Percentiles rank a stretch among this genome's conserved stretches.
These are phyloP conservation scores for Chalciporus sp. DNA, from an alignment of 1,284 basidiomycete species.

Conservation along the genomic window DNA sequence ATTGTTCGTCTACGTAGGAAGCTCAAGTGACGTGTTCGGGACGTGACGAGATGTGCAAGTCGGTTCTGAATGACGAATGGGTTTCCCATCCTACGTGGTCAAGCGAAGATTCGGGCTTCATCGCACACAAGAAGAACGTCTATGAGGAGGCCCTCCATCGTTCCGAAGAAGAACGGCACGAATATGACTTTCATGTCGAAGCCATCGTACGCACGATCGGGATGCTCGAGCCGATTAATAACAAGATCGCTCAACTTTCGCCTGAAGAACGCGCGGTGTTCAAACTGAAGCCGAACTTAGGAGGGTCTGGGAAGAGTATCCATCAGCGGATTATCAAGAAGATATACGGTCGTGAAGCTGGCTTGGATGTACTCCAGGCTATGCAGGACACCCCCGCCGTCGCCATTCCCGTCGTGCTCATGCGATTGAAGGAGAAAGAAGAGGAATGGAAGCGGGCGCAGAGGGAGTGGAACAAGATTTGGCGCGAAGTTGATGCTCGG, in stretches of 20 bases:
- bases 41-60: slow-evolving; percentile 95
- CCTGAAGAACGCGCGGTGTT: slow-evolving; percentile 83
- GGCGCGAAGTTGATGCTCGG: slow-evolving; percentile 94
- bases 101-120: slow-evolving; percentile 90
- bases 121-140: slow-evolving; percentile 91
- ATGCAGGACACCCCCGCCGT: slow-evolving; percentile 92
- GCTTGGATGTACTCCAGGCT: slow-evolving; percentile 86
- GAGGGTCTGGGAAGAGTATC: slow-evolving; percentile 88
- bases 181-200: slow-evolving; percentile 99
- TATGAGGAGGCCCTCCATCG: slow-evolving; percentile 98
- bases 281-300: slow-evolving; percentile 90
- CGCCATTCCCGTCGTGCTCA: slow-evolving; percentile 94
- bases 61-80: slow-evolving; percentile 97
- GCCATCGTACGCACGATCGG: slow-evolving; percentile 94
- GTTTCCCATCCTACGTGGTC: slow-evolving; percentile 95
- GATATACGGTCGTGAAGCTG: slow-evolving; percentile 90
- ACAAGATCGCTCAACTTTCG: slow-evolving; percentile 83
- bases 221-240: slow-evolving; percentile 90
- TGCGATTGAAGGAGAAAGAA: slow-evolving; percentile 93
- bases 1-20: slow-evolving; percentile 54
- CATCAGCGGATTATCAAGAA: slow-evolving; percentile 97
- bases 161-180: slow-evolving; percentile 96
- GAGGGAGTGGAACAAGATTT: slow-evolving; percentile 98
- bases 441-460: slow-evolving; percentile 99
- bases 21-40: slow-evolving; percentile 89